A percentile compares a stretch with the other conserved stretches of the same genome.
These are phyloP conservation scores for cucumber (Cucumis sativus) DNA, from an alignment of 306 rosid genomes.

Conservation along the genomic window DNA sequence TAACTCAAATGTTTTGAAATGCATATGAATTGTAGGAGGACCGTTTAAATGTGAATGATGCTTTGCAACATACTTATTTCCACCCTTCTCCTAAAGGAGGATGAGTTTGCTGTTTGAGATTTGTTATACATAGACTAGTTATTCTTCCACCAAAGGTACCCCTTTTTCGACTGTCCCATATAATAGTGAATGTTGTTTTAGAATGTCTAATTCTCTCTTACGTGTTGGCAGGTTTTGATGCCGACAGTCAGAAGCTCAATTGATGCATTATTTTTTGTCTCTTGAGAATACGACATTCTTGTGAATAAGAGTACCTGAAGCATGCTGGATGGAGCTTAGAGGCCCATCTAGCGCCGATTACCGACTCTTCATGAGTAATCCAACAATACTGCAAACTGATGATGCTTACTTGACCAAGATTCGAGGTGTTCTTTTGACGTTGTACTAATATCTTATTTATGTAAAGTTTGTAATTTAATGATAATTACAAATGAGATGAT, in stretches of 20 bases:
- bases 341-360: neutral
- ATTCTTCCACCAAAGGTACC: neutral
- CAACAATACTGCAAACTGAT: neutral
- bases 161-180: neutral
- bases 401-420: neutral
- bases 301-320: neutral
- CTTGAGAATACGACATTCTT: neutral
- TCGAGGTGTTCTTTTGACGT: neutral
- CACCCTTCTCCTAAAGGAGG: constrained; percentile 35
- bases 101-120: constrained; percentile 16
- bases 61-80: constrained; percentile 77
- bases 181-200: neutral
- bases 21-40: constrained; percentile 49
- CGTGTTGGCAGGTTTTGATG: neutral
- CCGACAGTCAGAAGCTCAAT: neutral
- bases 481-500: neutral
- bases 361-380: neutral
- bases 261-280: neutral
- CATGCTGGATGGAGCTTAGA: neutral
- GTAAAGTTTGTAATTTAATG: neutral
- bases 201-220: neutral
- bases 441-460: neutral
- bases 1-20: neutral
- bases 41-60: constrained; percentile 64
- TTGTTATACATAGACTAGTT: neutral